phyloP scores from a whole-genome alignment of 1,284 basidiomycete species.

The Violaceomyces palustris region DNA sequence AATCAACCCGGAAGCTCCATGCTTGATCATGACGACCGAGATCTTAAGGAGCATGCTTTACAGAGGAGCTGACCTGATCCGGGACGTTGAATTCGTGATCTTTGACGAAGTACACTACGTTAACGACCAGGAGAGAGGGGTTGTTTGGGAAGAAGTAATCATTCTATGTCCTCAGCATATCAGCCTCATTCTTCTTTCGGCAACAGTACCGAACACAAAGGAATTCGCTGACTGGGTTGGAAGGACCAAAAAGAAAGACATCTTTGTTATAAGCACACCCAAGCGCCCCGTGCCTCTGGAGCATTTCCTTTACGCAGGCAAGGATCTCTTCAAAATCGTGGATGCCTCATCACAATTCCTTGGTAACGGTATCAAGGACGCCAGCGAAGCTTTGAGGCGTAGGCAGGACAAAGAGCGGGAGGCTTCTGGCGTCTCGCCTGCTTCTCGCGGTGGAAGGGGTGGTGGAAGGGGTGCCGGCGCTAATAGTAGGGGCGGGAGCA shows the following conservation, averaged over 20 bases:
- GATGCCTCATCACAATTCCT: conserved; percentile 73
- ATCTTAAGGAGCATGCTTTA: conserved; percentile 86
- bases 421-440: conserved; percentile 69
- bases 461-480: conserved; percentile 50
- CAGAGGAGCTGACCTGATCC: conserved; percentile 85
- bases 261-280: conserved; percentile 95
- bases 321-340: conserved; percentile 87
- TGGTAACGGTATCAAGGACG: conserved; percentile 61
- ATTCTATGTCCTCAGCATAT: conserved; percentile 59
- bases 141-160: conserved; percentile 99
- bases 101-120: conserved; percentile 99
- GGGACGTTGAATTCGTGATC: conserved; percentile 98
- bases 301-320: conserved; percentile 90
- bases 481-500: conserved; percentile 16
- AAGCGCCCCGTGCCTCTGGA: conserved; percentile 95
- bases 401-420: conserved; percentile 98
- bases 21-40: conserved; percentile 85
- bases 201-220: conserved; percentile 95
- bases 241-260: conserved; percentile 97
- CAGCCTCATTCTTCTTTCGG: conserved; percentile 71
- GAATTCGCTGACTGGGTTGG: conserved; percentile 99
- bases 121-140: conserved; percentile 97
- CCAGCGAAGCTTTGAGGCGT: conserved; percentile 76
- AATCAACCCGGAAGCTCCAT: conserved; percentile 96
- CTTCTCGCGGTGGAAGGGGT: conserved; percentile 60